Percentiles rank a stretch among this genome's conserved stretches.
Evolutionary conservation across 192 early-diverging fungal species (phyloP).

Genomic region (Haplosporangium gracile): DNA sequence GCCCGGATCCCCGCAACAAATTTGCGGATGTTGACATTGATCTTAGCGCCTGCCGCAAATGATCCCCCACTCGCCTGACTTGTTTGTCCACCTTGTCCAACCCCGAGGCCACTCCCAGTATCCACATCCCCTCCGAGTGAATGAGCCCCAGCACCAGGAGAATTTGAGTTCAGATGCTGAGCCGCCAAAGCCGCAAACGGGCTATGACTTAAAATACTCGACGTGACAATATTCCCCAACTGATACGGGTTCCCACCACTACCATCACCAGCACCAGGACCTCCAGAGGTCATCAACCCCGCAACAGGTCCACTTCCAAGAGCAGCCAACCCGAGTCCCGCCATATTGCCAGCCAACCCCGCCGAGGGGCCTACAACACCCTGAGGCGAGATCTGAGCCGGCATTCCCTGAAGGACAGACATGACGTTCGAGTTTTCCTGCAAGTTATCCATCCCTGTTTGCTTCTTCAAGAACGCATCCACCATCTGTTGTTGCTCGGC

Average conservation of each 20-base stretch:
- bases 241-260: slow-evolving; percentile 30
- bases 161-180: slow-evolving; percentile 32
- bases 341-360: slow-evolving; percentile 43
- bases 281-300: slow-evolving; percentile 34
- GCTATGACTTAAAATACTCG: slow-evolving; percentile 49
- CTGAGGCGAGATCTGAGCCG: slow-evolving; percentile 43
- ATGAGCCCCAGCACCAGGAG: not conserved
- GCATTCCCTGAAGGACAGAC: slow-evolving; percentile 51
- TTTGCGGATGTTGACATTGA: slow-evolving; percentile 57
- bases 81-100: slow-evolving; percentile 5
- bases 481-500: slow-evolving; percentile 69
- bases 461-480: slow-evolving; percentile 66
- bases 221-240: slow-evolving; percentile 50
- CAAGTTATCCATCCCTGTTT: slow-evolving; percentile 54
- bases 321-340: slow-evolving; percentile 26
- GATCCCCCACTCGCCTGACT: slow-evolving; percentile 1
- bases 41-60: slow-evolving; percentile 41
- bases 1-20: slow-evolving; percentile 55
- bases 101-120: not conserved
- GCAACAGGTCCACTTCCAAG: slow-evolving; percentile 5
- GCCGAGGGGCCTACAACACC: slow-evolving; percentile 45
- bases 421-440: slow-evolving; percentile 61
- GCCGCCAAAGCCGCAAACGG: slow-evolving; percentile 47
- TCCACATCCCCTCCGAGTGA: slow-evolving; percentile 23
- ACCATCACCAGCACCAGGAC: slow-evolving; percentile 4